phyloP scores from a whole-genome alignment of 2,329 filamentous ascomycete species.

The Claviceps quebecensis region DNA sequence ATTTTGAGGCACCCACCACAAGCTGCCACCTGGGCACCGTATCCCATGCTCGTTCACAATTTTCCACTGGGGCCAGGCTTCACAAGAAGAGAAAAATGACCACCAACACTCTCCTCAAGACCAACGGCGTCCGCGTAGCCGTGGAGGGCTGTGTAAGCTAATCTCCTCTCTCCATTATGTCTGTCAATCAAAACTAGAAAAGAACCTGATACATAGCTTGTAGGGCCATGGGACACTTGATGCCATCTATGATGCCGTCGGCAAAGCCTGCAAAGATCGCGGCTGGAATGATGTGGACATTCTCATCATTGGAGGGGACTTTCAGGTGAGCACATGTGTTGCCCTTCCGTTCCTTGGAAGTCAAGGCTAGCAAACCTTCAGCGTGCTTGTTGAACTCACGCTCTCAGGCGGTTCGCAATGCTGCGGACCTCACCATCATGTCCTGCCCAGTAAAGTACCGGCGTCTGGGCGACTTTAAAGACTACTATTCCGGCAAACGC shows the following conservation, averaged over 20 bases:
- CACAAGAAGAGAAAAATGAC: conserved; percentile 11
- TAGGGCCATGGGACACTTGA: conserved; percentile 80
- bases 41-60: neutral
- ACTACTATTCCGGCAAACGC: conserved; percentile 73
- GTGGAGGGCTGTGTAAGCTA: conserved; percentile 70
- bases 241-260: conserved; percentile 74
- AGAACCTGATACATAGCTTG: no score
- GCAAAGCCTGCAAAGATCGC: conserved; percentile 51
- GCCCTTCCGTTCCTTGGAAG: neutral
- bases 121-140: conserved; percentile 54
- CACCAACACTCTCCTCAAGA: conserved; percentile 16
- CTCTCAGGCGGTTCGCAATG: conserved; percentile 69
- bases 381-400: neutral
- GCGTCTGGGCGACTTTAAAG: conserved; percentile 77
- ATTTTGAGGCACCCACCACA: neutral
- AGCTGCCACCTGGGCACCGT: neutral
- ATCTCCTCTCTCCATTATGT: neutral
- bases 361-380: neutral
- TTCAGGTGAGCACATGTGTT: conserved; percentile 48
- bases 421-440: conserved; percentile 75
- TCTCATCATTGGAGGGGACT: conserved; percentile 91
- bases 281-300: conserved; percentile 75
- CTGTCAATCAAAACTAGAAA: neutral
- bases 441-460: conserved; percentile 82
- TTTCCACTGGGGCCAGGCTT: neutral